A percentile compares a stretch with the other conserved stretches of the same genome.
These are phyloP conservation scores for Serendipita sp. DNA, from an alignment of 768 basidiomycete species.

Conservation along the genomic window DNA sequence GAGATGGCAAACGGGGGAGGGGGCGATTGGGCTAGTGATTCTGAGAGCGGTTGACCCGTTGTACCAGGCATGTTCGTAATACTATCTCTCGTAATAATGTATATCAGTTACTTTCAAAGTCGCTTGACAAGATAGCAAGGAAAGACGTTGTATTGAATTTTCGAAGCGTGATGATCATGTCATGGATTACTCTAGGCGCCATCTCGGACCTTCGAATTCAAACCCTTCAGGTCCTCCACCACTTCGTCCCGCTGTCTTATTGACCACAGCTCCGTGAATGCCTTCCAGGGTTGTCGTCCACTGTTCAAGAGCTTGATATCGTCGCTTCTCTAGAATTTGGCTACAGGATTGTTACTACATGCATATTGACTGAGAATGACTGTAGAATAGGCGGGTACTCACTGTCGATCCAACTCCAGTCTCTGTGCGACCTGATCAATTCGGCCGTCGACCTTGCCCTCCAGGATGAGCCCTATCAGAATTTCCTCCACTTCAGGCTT, in stretches of 20 bases:
- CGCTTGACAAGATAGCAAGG: background rate
- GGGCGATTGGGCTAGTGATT: conserved; percentile 10
- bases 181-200: conserved; percentile 6
- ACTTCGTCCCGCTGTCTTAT: conserved; percentile 26
- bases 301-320: conserved; percentile 61
- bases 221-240: conserved; percentile 5
- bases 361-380: background rate
- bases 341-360: conserved; percentile 21
- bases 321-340: conserved; percentile 73
- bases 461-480: conserved; percentile 81
- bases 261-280: conserved; percentile 59
- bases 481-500: conserved; percentile 85
- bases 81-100: background rate
- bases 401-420: conserved; percentile 81
- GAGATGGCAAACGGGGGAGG: conserved; percentile 30
- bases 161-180: background rate
- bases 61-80: background rate
- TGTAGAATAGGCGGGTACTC: conserved; percentile 15
- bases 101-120: background rate
- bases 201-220: background rate
- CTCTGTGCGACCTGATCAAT: conserved; percentile 95
- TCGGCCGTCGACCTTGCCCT: conserved; percentile 90
- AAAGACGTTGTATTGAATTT: background rate
- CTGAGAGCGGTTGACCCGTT: conserved; percentile 5
- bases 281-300: conserved; percentile 72